phyloP scores from a whole-genome alignment of 2,329 filamentous ascomycete species.

The Chlorencoelia australis region DNA sequence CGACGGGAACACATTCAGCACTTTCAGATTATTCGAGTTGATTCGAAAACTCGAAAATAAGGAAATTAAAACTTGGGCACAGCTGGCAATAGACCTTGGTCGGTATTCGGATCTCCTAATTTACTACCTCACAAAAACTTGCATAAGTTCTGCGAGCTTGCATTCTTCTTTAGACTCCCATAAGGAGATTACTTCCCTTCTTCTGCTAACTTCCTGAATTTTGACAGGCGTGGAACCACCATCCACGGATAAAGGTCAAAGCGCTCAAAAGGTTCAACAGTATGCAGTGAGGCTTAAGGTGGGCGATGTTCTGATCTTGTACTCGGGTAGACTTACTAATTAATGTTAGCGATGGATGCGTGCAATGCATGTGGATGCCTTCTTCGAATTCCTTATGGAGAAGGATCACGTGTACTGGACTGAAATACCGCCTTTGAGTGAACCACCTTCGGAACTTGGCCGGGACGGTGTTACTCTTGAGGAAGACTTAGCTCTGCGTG shows the following conservation, averaged over 20 bases:
- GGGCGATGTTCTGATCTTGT: slow-evolving; percentile 19
- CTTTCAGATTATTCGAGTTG: slow-evolving; percentile 66
- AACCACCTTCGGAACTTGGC: slow-evolving; percentile 51
- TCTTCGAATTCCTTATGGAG: slow-evolving; percentile 80
- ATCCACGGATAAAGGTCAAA: slow-evolving; percentile 72
- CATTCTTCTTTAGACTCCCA: no score
- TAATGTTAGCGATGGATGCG: slow-evolving; percentile 76
- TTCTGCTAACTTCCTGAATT: no score
- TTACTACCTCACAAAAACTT: no score
- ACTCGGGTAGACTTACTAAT: slow-evolving; percentile 10
- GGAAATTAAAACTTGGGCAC: slow-evolving; percentile 88
- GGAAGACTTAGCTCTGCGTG: slow-evolving; percentile 80
- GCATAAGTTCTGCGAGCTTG: no score
- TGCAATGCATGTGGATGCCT: slow-evolving; percentile 89
- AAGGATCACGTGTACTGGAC: slow-evolving; percentile 73
- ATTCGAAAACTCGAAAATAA: slow-evolving; percentile 69
- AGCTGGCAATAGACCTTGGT: slow-evolving; percentile 79
- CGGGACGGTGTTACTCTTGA: slow-evolving; percentile 77
- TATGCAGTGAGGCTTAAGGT: slow-evolving; percentile 90
- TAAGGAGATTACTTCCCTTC: no score
- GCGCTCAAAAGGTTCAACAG: slow-evolving; percentile 87
- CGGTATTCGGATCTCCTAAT: no score
- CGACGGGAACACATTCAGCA: slow-evolving; percentile 77
- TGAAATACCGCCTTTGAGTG: slow-evolving; percentile 56
- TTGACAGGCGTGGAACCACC: slow-evolving; percentile 80